Conservation (phyloP, 805 yeast genomes). For the Wickerhamiella australiensis region DNA sequence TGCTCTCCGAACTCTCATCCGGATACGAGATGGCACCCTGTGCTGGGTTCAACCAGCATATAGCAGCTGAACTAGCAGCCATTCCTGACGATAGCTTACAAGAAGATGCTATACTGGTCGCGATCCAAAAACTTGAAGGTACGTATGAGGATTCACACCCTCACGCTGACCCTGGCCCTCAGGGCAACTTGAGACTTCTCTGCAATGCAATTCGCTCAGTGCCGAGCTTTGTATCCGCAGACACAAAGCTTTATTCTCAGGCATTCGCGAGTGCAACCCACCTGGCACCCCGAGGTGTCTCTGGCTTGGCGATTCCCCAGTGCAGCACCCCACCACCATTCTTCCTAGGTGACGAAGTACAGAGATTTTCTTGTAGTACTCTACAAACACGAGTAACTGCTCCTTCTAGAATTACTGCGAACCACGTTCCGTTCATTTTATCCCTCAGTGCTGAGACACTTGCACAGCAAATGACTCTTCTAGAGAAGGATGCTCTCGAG, state of each 20-base stretch:
- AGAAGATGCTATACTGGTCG: constrained; percentile 60
- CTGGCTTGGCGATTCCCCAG: constrained; percentile 10
- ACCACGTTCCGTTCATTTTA: constrained; percentile 74
- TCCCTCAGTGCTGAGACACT: constrained; percentile 53
- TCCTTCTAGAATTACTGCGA: constrained; percentile 10
- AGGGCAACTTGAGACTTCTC: not conserved
- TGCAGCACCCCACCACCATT: constrained; percentile 8
- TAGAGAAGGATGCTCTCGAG: constrained; percentile 70
- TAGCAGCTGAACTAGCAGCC: constrained; percentile 65
- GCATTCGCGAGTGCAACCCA: constrained; percentile 15
- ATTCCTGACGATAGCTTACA: constrained; percentile 63
- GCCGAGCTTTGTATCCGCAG: constrained; percentile 11
- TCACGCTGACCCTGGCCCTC: not conserved
- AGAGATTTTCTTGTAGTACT: not conserved
- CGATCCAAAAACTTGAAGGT: constrained; percentile 73
- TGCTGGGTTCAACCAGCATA: constrained; percentile 39
- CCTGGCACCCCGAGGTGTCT: constrained; percentile 4
- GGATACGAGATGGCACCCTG: constrained; percentile 25
- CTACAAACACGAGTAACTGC: not conserved
- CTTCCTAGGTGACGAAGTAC: constrained; percentile 1
- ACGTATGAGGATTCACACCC: constrained; percentile 23
- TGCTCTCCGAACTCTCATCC: constrained; percentile 21
- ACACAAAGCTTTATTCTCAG: constrained; percentile 13
- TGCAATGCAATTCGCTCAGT: constrained; percentile 9
- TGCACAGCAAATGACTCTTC: constrained; percentile 72